Percentiles rank a stretch among this genome's conserved stretches.
Evolutionary conservation across 2,329 filamentous ascomycete genomes (phyloP).

Genomic region (Arthrobotrys pseudoclavata): DNA sequence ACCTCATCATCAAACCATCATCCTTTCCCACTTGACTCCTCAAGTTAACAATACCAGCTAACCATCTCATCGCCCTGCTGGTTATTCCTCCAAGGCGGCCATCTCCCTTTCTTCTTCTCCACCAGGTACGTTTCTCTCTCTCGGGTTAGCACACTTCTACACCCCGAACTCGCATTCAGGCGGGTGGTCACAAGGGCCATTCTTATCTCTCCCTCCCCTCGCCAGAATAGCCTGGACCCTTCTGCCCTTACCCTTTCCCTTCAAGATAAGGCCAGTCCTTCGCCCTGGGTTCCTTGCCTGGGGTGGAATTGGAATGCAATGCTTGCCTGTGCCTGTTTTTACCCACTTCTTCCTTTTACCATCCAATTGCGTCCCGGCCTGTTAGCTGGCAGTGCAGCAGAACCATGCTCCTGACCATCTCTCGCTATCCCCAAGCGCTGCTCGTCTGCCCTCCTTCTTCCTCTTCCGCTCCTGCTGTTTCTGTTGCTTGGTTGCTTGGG

Average conservation of each 20-base stretch:
- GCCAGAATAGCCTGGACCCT: conserved; percentile 28
- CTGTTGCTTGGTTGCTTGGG: neutral
- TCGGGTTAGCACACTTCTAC: neutral
- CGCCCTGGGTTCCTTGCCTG: conserved; percentile 45
- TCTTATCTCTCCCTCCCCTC: conserved; percentile 30
- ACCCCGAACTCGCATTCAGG: conserved; percentile 33
- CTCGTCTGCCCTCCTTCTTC: conserved; percentile 10
- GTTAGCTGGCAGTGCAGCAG: conserved; percentile 52
- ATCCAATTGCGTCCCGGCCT: conserved; percentile 53
- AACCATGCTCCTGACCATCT: conserved; percentile 35
- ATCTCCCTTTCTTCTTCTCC: neutral
- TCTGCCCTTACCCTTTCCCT: conserved; percentile 22
- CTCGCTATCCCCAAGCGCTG: conserved; percentile 21
- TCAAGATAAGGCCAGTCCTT: conserved; percentile 32
- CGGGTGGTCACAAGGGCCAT: conserved; percentile 47
- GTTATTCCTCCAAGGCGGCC: conserved; percentile 25
- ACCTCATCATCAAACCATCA: conserved; percentile 3
- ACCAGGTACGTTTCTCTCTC: neutral
- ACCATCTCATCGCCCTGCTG: conserved; percentile 5
- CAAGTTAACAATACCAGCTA: neutral
- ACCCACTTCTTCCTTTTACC: conserved; percentile 55
- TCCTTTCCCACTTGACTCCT: neutral
- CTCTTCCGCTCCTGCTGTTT: neutral
- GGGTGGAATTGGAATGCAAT: conserved; percentile 35
- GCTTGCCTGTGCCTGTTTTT: conserved; percentile 39